phyloP scores from a whole-genome alignment of 345 rosid genomes.

The Dipteronia sinensis region DNA sequence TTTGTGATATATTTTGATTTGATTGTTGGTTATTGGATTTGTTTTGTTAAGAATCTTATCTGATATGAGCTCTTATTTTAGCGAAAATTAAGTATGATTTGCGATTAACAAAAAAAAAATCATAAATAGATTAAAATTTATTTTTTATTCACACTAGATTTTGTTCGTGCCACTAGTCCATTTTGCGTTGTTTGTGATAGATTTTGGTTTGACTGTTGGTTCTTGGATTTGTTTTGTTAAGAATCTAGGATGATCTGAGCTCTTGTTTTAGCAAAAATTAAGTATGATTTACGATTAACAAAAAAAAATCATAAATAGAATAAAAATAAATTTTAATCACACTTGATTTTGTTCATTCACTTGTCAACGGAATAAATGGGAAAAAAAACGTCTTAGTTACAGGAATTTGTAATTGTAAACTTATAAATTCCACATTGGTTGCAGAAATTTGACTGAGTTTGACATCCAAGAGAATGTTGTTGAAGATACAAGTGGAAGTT shows the following conservation, averaged over 20 bases:
- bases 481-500: slow-evolving; percentile 53
- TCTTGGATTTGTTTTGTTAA: neutral
- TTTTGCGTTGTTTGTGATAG: neutral
- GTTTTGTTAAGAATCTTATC: neutral
- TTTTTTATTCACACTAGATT: no score
- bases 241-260: neutral
- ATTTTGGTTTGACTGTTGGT: neutral
- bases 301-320: neutral
- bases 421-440: slow-evolving; percentile 17
- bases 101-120: neutral
- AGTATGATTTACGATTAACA: neutral
- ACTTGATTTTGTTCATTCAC: no score
- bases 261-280: neutral
- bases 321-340: neutral
- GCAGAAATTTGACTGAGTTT: slow-evolving; percentile 66
- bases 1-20: neutral
- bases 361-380: neutral
- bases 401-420: neutral
- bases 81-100: neutral
- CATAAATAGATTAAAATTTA: neutral
- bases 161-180: neutral
- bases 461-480: slow-evolving; percentile 69
- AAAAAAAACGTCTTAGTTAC: neutral
- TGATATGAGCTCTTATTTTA: neutral
- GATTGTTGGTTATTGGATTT: neutral